These are phyloP conservation scores for Cardamine chenopodiifolia DNA, from an alignment of 345 rosid genomes.

Conservation along the genomic window DNA sequence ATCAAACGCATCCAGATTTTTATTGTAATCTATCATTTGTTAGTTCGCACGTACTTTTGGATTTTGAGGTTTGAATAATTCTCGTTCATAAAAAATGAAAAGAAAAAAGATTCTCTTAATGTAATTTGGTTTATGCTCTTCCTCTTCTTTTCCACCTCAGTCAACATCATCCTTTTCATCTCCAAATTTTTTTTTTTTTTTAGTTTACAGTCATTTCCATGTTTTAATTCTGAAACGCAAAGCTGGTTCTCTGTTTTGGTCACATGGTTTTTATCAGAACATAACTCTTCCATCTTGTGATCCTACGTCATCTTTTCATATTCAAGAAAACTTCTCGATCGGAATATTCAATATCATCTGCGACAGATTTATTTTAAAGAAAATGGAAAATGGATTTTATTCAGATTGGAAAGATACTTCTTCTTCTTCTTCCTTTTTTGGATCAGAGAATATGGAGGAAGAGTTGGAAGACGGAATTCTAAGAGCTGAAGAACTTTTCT, in stretches of 20 bases:
- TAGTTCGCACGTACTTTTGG: constrained; percentile 39
- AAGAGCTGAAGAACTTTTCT: constrained; percentile 45
- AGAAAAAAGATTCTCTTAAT: constrained; percentile 28
- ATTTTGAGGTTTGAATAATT: constrained; percentile 41
- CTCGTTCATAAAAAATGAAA: background rate
- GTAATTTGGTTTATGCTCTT: constrained; percentile 39
- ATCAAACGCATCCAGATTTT: background rate
- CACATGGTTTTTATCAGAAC: constrained; percentile 40
- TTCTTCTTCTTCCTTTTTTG: constrained; percentile 37
- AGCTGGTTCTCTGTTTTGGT: constrained; percentile 39
- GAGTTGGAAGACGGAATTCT: constrained; percentile 48
- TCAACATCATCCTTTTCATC: constrained; percentile 43
- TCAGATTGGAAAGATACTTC: constrained; percentile 51
- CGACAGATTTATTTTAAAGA: background rate
- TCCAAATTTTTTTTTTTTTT: background rate
- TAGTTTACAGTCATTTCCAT: constrained; percentile 32
- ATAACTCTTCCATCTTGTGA: constrained; percentile 33
- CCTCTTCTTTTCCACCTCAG: constrained; percentile 45
- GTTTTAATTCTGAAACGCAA: constrained; percentile 31
- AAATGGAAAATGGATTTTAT: constrained; percentile 63
- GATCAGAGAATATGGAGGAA: constrained; percentile 59
- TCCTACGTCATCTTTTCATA: constrained; percentile 30
- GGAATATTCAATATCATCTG: background rate
- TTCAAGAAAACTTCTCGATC: background rate
- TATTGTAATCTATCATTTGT: constrained; percentile 16